A percentile compares a stretch with the other conserved stretches of the same genome.
Conservation (phyloP, 176 grass and related monocot genomes). For the Rhipidocladum racemiflorum region DNA sequence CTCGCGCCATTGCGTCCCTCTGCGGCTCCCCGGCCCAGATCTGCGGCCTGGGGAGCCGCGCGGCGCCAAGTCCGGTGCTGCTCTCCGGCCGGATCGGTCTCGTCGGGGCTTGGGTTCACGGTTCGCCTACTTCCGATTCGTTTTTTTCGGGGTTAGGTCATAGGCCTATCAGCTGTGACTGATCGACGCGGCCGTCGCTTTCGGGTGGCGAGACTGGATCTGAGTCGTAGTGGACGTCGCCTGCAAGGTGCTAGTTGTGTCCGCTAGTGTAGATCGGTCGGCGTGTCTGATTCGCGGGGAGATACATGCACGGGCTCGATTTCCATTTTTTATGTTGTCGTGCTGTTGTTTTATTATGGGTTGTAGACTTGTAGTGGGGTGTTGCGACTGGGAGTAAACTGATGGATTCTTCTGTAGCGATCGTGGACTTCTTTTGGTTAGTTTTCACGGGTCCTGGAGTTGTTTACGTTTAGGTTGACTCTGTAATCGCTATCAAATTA, state of each 20-base stretch:
- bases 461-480: background rate
- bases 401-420: background rate
- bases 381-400: background rate
- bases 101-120: background rate
- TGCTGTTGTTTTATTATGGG: background rate
- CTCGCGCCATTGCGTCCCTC: constrained; percentile 13
- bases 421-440: background rate
- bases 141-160: background rate
- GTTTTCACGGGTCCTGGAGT: background rate
- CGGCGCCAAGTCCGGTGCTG: constrained; percentile 22
- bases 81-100: constrained; percentile 8
- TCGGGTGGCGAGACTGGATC: constrained; percentile 33
- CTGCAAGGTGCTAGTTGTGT: background rate
- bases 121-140: constrained; percentile 23
- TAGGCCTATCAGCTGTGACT: constrained; percentile 18
- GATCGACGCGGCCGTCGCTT: constrained; percentile 15
- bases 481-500: background rate
- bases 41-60: background rate
- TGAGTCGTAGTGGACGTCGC: constrained; percentile 12
- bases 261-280: constrained; percentile 16
- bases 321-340: background rate
- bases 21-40: constrained; percentile 20
- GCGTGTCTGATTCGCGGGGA: constrained; percentile 13
- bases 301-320: background rate
- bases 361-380: background rate